Evolutionary conservation across 2,329 filamentous ascomycete species (phyloP).

Genomic region (Trichoderma aggressivum): DNA sequence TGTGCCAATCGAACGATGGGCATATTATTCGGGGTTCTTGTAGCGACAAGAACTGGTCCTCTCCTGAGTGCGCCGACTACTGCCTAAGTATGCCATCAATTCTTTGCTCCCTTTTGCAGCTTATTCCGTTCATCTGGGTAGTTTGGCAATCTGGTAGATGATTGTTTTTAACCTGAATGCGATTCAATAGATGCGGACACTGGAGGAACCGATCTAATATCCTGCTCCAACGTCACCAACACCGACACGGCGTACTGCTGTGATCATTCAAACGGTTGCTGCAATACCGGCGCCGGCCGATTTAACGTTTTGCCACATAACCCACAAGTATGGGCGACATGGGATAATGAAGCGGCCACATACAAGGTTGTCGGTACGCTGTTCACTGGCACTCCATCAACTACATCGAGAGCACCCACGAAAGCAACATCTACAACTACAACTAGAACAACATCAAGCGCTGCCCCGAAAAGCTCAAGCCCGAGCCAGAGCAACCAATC

Average conservation of each 20-base stretch:
- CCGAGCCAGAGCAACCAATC: background rate
- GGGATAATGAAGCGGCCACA: background rate
- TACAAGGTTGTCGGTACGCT: background rate
- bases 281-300: background rate
- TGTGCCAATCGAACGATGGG: background rate
- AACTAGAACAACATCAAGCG: background rate
- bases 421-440: background rate
- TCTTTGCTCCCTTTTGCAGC: background rate
- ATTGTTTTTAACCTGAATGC: background rate
- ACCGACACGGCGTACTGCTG: background rate
- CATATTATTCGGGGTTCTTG: background rate
- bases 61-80: background rate
- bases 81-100: background rate
- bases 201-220: constrained; percentile 7
- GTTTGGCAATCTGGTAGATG: background rate
- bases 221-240: constrained; percentile 1
- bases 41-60: background rate
- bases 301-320: background rate
- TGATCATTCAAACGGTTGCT: background rate
- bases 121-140: background rate
- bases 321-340: background rate
- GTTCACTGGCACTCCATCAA: background rate
- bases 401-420: background rate
- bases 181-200: background rate
- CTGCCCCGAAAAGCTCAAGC: background rate